phyloP scores from a whole-genome alignment of 2,329 filamentous ascomycete genomes.

The Penicillium sp. region DNA sequence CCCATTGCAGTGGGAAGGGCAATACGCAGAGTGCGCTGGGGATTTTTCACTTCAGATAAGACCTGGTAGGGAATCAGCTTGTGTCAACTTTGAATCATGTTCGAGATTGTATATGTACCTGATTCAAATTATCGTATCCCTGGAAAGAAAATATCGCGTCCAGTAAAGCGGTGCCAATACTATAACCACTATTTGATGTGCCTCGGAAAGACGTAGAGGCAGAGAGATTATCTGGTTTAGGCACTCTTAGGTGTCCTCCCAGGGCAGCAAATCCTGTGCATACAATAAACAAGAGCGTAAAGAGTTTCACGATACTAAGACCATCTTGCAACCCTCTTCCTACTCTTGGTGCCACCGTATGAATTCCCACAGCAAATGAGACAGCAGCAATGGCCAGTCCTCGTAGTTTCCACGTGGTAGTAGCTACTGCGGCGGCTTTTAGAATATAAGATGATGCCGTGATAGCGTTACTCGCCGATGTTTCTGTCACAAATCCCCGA shows the following conservation, averaged over 20 bases:
- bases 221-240: conserved; percentile 48
- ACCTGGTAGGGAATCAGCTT: conserved; percentile 33
- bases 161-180: conserved; percentile 37
- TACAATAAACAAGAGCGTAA: conserved; percentile 50
- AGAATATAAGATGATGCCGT: conserved; percentile 30
- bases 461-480: conserved; percentile 30
- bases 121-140: conserved; percentile 41
- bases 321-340: conserved; percentile 51
- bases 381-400: conserved; percentile 33
- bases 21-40: conserved; percentile 58
- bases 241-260: conserved; percentile 40
- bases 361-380: conserved; percentile 45
- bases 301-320: conserved; percentile 51
- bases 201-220: conserved; percentile 26
- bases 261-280: conserved; percentile 47
- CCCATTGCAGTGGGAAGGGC: conserved; percentile 58
- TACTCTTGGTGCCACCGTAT: conserved; percentile 43
- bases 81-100: no score
- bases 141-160: conserved; percentile 47
- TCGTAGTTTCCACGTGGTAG: conserved; percentile 31
- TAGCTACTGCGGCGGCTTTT: conserved; percentile 24
- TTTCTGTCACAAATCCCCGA: conserved; percentile 5
- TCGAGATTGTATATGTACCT: neutral
- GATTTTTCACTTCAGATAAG: conserved; percentile 58
- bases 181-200: conserved; percentile 25